Percentiles rank a stretch among this genome's conserved stretches.
These are phyloP conservation scores for Aspergillus ellipticus DNA, from an alignment of 495 filamentous ascomycete species.

Conservation along the genomic window DNA sequence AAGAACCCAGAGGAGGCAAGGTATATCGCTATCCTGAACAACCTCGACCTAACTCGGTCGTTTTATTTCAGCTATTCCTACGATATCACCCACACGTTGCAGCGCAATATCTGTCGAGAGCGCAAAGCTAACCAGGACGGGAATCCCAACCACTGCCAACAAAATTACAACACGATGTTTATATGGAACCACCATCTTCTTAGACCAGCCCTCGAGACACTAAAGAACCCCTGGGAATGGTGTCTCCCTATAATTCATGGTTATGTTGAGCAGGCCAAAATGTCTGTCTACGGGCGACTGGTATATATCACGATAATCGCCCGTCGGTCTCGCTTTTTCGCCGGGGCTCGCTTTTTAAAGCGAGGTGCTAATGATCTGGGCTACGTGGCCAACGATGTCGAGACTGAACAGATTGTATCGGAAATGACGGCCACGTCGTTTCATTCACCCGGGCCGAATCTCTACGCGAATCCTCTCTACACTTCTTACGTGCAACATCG, in stretches of 20 bases:
- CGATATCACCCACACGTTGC: conserved; percentile 87
- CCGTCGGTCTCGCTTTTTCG: conserved; percentile 87
- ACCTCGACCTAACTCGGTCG: conserved; percentile 80
- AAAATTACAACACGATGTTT: conserved; percentile 90
- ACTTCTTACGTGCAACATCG: conserved; percentile 97
- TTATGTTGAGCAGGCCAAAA: conserved; percentile 85
- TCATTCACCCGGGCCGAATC: conserved; percentile 80
- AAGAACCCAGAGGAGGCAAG: conserved; percentile 84
- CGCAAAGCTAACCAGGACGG: conserved; percentile 64
- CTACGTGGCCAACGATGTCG: conserved; percentile 98
- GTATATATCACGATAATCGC: conserved; percentile 94
- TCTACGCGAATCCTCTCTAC: conserved; percentile 85
- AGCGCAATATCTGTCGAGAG: conserved; percentile 87
- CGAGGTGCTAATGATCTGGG: conserved; percentile 92
- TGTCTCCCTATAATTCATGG: conserved; percentile 95
- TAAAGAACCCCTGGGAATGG: conserved; percentile 89
- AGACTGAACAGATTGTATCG: conserved; percentile 97
- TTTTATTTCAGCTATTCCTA: conserved; percentile 99
- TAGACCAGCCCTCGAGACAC: conserved; percentile 60
- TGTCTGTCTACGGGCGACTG: conserved; percentile 77
- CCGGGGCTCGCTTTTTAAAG: conserved; percentile 91
- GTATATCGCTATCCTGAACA: conserved; percentile 83
- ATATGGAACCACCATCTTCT: conserved; percentile 95
- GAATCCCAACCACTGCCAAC: conserved; percentile 49
- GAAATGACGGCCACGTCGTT: conserved; percentile 93